These are phyloP conservation scores for Solanum ossicruentum DNA, from an alignment of 257 asterid genomes.

Conservation along the genomic window DNA sequence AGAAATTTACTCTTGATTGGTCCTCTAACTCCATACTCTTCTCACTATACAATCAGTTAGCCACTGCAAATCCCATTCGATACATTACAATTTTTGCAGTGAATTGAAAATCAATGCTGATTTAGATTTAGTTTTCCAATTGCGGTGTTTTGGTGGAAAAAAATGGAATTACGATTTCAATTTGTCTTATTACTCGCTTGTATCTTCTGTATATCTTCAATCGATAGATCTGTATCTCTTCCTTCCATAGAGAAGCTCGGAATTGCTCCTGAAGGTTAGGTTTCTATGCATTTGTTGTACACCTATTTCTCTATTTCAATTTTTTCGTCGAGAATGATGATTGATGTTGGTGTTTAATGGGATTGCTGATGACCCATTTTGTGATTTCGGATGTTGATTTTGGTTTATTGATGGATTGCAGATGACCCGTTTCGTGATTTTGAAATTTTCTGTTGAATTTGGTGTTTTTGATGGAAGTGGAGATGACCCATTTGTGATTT, in stretches of 20 bases:
- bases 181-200: background rate
- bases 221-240: background rate
- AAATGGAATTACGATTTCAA: background rate
- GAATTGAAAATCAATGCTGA: background rate
- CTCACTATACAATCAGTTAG: background rate
- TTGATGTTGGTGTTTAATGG: background rate
- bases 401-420: background rate
- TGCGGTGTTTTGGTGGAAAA: background rate
- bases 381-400: background rate
- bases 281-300: background rate
- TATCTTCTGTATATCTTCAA: background rate
- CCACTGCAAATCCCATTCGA: background rate
- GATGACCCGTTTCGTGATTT: background rate
- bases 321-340: background rate
- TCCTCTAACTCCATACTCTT: background rate
- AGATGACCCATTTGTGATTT: background rate
- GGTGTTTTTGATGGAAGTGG: background rate
- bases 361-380: background rate
- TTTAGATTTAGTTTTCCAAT: background rate
- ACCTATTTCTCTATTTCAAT: background rate
- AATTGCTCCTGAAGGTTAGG: constrained; percentile 1
- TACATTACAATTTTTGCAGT: background rate
- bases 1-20: background rate
- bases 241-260: background rate
- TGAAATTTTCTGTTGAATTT: too few species aligned